Conservation (phyloP, 306 rosid genomes). For the Corylus avellana region DNA sequence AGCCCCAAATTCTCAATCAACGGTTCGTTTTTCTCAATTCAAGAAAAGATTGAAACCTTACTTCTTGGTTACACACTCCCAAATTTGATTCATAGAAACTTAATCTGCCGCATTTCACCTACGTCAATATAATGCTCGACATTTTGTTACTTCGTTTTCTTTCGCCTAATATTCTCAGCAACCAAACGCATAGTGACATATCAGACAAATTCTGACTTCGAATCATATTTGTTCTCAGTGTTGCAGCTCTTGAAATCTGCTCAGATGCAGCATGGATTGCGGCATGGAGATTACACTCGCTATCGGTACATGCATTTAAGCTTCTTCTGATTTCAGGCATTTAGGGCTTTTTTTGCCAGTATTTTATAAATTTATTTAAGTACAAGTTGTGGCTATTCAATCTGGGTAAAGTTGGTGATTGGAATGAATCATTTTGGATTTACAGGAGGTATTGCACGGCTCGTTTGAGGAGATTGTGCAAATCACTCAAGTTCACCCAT, state of each 20-base stretch:
- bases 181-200: neutral
- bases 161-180: neutral
- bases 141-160: neutral
- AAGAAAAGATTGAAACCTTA: neutral
- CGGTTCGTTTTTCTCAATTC: conserved; percentile 41
- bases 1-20: conserved; percentile 73
- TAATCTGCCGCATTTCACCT: neutral
- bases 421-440: neutral
- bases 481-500: conserved; percentile 93
- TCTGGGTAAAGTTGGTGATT: conserved; percentile 18
- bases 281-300: conserved; percentile 92
- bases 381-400: neutral
- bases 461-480: conserved; percentile 87
- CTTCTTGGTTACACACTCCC: neutral
- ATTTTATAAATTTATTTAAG: neutral
- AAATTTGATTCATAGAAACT: too few species aligned
- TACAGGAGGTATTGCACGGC: conserved; percentile 94
- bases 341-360: neutral
- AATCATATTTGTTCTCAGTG: conserved; percentile 39
- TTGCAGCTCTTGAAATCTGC: conserved; percentile 94
- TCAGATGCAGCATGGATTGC: conserved; percentile 96
- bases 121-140: neutral
- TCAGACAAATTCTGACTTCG: neutral
- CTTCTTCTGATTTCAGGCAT: neutral
- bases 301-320: conserved; percentile 54